These are phyloP conservation scores for Apiotrichum siamense DNA, from an alignment of 1,284 basidiomycete genomes.

Conservation along the genomic window DNA sequence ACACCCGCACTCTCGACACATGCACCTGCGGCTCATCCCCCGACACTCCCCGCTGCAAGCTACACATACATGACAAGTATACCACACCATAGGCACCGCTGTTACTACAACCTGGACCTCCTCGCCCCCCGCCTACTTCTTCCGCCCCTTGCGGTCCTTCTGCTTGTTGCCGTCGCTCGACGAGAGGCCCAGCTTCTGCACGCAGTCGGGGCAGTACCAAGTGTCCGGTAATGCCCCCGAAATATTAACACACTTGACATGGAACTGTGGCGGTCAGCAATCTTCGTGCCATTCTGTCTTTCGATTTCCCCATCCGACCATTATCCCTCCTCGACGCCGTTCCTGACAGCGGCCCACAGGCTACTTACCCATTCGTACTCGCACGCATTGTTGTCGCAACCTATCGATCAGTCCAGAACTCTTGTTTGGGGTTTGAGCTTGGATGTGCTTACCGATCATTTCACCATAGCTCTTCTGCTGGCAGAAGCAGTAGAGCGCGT, in stretches of 20 bases:
- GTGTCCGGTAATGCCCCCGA: conserved; percentile 61
- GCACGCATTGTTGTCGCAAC: conserved; percentile 77
- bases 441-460: no score
- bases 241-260: conserved; percentile 72
- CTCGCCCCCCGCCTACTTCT: conserved; percentile 14
- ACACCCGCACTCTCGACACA: no score
- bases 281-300: no score
- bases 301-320: conserved; percentile 2
- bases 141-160: conserved; percentile 31
- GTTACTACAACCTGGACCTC: neutral
- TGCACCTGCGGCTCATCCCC: no score
- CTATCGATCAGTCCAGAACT: no score
- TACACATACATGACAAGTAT: no score
- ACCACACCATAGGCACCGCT: no score
- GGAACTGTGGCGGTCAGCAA: conserved; percentile 59
- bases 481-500: conserved; percentile 82
- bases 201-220: conserved; percentile 69
- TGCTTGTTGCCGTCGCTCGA: conserved; percentile 29
- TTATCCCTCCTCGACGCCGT: neutral
- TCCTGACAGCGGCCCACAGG: neutral
- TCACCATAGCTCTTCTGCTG: conserved; percentile 80
- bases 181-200: conserved; percentile 27
- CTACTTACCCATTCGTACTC: conserved; percentile 79
- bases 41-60: no score
- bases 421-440: no score